These are phyloP conservation scores for Neocallimastix lanati DNA, from an alignment of 192 early-diverging fungal genomes.

Conservation along the genomic window DNA sequence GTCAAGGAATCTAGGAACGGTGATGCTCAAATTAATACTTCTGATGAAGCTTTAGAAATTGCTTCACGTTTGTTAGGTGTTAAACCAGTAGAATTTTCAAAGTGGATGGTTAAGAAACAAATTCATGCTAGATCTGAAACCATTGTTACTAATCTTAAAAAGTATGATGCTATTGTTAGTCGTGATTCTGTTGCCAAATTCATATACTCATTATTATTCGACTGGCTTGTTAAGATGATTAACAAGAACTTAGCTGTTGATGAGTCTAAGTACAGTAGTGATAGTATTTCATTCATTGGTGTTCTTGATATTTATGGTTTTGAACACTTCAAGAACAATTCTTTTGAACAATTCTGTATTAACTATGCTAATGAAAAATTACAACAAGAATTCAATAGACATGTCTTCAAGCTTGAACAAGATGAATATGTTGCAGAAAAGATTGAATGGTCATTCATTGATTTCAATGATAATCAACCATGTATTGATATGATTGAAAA, in stretches of 20 bases:
- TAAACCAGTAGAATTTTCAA: constrained; percentile 59
- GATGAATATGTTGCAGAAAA: constrained; percentile 93
- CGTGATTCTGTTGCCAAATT: constrained; percentile 93
- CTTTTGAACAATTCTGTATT: constrained; percentile 99
- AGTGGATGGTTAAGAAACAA: constrained; percentile 89
- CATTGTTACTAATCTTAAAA: constrained; percentile 62
- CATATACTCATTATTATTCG: constrained; percentile 87
- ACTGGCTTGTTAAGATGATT: constrained; percentile 83
- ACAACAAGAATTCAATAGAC: constrained; percentile 96
- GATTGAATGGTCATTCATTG: constrained; percentile 95
- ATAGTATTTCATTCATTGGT: constrained; percentile 64
- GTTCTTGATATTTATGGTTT: constrained; percentile 98
- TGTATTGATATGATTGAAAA: constrained; percentile 98
- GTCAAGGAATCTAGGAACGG: constrained; percentile 48
- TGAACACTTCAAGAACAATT: constrained; percentile 98
- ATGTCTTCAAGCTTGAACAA: constrained; percentile 97
- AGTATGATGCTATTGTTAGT: constrained; percentile 52
- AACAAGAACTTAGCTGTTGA: constrained; percentile 52
- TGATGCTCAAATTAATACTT: constrained; percentile 52
- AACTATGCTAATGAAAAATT: constrained; percentile 95
- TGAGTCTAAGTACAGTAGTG: constrained; percentile 22
- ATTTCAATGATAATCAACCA: constrained; percentile 96
- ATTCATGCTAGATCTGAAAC: constrained; percentile 80
- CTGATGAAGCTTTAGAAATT: constrained; percentile 48
- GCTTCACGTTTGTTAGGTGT: constrained; percentile 64